A percentile compares a stretch with the other conserved stretches of the same genome.
Evolutionary conservation across 495 filamentous ascomycete species (phyloP).

Genomic region (Clohesyomyces aquaticus): DNA sequence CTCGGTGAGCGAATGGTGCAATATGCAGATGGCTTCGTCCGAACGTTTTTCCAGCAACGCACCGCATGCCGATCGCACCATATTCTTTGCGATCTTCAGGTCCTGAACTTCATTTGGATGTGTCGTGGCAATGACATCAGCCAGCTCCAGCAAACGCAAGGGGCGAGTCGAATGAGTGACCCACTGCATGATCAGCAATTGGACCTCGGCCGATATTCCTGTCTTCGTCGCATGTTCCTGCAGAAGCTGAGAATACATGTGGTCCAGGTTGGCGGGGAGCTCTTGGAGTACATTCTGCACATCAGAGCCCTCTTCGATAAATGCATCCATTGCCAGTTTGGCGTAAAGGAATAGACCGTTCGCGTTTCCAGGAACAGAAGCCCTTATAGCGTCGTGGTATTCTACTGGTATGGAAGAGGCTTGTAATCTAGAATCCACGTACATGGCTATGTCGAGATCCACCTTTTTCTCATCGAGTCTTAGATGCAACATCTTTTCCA

Average conservation of each 20-base stretch:
- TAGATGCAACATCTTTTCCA: slow-evolving; percentile 39
- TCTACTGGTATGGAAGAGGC: slow-evolving; percentile 27
- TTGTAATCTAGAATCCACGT: slow-evolving; percentile 45
- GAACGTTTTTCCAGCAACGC: slow-evolving; percentile 56
- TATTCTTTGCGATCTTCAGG: slow-evolving; percentile 42
- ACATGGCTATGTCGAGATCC: slow-evolving; percentile 51
- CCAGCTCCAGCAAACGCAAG: slow-evolving; percentile 56
- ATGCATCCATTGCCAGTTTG: slow-evolving; percentile 53
- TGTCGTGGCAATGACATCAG: slow-evolving; percentile 43
- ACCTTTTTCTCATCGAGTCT: slow-evolving; percentile 48
- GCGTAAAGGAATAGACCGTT: slow-evolving; percentile 54
- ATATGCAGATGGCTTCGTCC: slow-evolving; percentile 55
- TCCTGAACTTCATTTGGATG: slow-evolving; percentile 12
- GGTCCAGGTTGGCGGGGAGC: slow-evolving; percentile 50
- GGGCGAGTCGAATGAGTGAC: slow-evolving; percentile 57
- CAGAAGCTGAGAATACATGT: slow-evolving; percentile 55
- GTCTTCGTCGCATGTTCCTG: slow-evolving; percentile 49
- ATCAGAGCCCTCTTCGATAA: slow-evolving; percentile 43
- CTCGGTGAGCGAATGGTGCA: slow-evolving; percentile 62
- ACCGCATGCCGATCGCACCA: slow-evolving; percentile 50
- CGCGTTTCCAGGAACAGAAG: slow-evolving; percentile 33
- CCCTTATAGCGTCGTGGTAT: slow-evolving; percentile 19
- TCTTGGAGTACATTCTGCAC: slow-evolving; percentile 35
- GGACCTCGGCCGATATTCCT: slow-evolving; percentile 48
- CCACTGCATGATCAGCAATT: slow-evolving; percentile 53